A percentile compares a stretch with the other conserved stretches of the same genome.
phyloP scores from a whole-genome alignment of 1,284 basidiomycete genomes.

The Exsudoporus floridanus region DNA sequence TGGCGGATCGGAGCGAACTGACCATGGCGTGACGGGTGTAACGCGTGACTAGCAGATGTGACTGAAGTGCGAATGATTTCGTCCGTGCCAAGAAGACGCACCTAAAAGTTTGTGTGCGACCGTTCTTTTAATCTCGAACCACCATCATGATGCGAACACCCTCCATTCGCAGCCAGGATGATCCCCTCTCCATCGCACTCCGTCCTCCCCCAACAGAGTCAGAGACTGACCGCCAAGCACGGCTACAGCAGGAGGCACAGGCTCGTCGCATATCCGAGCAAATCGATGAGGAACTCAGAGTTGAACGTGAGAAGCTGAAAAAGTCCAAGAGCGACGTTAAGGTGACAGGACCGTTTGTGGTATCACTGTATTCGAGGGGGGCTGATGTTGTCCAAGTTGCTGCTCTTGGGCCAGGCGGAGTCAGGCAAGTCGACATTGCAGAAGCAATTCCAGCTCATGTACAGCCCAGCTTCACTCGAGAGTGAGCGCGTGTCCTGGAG shows the following conservation, averaged over 20 bases:
- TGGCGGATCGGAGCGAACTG: conserved; percentile 26
- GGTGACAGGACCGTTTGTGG: conserved; percentile 40
- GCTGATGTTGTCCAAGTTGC: conserved; percentile 47
- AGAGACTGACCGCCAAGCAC: conserved; percentile 54
- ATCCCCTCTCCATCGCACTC: conserved; percentile 68
- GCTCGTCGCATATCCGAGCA: conserved; percentile 71
- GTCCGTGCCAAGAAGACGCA: too few species aligned
- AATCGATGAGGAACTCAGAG: conserved; percentile 75
- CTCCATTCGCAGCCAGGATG: conserved; percentile 68
- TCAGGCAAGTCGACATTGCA: conserved; percentile 81
- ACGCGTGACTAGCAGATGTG: conserved; percentile 22
- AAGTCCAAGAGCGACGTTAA: conserved; percentile 72
- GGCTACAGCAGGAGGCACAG: conserved; percentile 66
- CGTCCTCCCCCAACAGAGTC: conserved; percentile 68
- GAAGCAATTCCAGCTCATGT: conserved; percentile 85
- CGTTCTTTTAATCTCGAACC: conserved; percentile 31
- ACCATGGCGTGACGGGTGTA: conserved; percentile 34
- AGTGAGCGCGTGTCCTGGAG: conserved; percentile 78
- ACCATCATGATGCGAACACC: conserved; percentile 57
- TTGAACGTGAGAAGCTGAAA: conserved; percentile 62
- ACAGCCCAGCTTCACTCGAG: conserved; percentile 72
- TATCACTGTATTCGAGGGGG: neutral
- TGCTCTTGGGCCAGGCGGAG: conserved; percentile 79
- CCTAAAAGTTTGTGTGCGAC: neutral
- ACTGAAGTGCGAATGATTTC: too few species aligned